Evolutionary conservation across 805 yeast species (phyloP), one percentile per base, ranked within the genome.

Genomic region (Saccharomycopsis sp.): DNA sequence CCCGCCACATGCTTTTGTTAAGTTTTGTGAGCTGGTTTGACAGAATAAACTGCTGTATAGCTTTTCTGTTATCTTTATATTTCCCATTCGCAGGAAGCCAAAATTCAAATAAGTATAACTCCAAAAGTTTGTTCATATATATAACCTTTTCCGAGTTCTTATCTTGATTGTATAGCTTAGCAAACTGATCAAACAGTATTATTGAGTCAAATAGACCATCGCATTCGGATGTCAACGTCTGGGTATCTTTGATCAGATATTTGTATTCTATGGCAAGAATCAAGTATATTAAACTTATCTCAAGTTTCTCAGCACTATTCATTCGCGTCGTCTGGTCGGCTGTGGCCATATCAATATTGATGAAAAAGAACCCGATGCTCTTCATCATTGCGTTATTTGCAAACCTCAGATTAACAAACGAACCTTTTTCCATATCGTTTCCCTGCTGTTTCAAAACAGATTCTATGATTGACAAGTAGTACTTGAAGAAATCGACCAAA

Each of bases 261-360:
- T 51, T 49, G 15, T 47, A 50, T 22, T 56, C 29, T 3, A 56
- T 7, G 20, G 58, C 58, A 2, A 17, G 23, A 17, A 50, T 22
- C 50, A 50, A 56, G n/a, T 56, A 56, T 15, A 51, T 35, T 7
- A 44, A 17, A 44, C 49, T 44, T 17, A 44, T 44, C 49, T 44
- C 49, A 17, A n/a, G 5, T 44, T 44, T 19, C 19, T 17, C 49
- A 44, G 19, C 49, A 44, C 22, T 44, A 7, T 44, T 12, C 7
- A 12, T 29, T 29, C 5, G 9, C 12, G 5, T 5, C 38, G 5
- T 29, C 12, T 29, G 38, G 38, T 29, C 38, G 12, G 9, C 38
- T 12, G 38, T 29, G 12, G 38, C 12, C 9, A 29, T 29, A 29
- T 29, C 49, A 44, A 19, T 44, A 7, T 44, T 44, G 5, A 3